phyloP scores from a whole-genome alignment of 2,329 filamentous ascomycete genomes.

The Ophiocordyceps camponoti-saundersi region DNA sequence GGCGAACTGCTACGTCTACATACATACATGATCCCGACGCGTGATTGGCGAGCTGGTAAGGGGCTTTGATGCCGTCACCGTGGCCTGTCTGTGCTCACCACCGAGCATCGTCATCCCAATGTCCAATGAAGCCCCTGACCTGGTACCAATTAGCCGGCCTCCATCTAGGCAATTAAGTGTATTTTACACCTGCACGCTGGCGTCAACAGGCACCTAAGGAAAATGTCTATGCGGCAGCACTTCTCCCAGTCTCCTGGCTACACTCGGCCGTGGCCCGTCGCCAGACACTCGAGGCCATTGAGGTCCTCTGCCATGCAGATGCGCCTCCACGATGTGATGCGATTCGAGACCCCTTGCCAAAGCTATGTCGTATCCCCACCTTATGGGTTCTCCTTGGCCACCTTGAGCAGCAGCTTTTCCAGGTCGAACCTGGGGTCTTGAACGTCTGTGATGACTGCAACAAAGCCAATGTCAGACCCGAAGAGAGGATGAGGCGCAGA shows the following conservation, averaged over 20 bases:
- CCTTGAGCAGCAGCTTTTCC: constrained; percentile 60
- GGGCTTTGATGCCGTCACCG: not conserved
- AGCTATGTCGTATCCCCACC: not conserved
- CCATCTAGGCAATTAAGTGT: constrained; percentile 28
- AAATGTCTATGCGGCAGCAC: constrained; percentile 31
- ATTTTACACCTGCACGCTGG: constrained; percentile 37
- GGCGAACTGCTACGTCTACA: not conserved
- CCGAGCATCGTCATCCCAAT: not conserved
- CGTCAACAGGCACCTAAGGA: constrained; percentile 25
- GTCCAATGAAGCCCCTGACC: not conserved
- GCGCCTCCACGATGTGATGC: not conserved
- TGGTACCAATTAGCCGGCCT: not conserved
- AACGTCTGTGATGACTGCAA: constrained; percentile 36
- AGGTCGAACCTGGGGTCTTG: constrained; percentile 85
- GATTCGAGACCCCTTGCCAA: not conserved
- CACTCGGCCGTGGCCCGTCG: constrained; percentile 14
- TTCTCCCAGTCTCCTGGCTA: constrained; percentile 18
- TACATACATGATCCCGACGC: too few species aligned
- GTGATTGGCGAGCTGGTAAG: too few species aligned
- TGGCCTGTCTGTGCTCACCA: not conserved
- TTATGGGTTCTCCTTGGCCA: constrained; percentile 37
- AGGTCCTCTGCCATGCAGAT: constrained; percentile 1
- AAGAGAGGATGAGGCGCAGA: not conserved
- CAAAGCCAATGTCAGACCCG: constrained; percentile 6
- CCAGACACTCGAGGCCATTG: constrained; percentile 1